A percentile compares a stretch with the other conserved stretches of the same genome.
Evolutionary conservation across 257 asterid species (phyloP).

Genomic region (Euphrasia confusa): DNA sequence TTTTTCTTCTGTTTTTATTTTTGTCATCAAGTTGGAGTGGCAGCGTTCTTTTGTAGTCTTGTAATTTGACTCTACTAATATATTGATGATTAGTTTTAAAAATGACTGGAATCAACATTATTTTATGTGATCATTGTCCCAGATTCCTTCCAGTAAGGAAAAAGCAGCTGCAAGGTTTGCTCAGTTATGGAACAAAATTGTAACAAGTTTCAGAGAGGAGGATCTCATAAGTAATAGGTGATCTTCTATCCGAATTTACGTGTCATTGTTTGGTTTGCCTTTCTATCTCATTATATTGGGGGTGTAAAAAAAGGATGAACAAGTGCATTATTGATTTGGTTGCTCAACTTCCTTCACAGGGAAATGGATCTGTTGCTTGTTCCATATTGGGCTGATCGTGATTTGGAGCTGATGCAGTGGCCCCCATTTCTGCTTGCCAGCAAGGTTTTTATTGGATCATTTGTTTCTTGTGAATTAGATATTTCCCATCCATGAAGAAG

Average conservation of each 20-base stretch:
- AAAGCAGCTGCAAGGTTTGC: constrained; percentile 97
- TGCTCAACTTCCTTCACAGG: constrained; percentile 43
- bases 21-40: constrained; percentile 38
- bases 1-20: not conserved
- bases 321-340: constrained; percentile 19
- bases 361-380: constrained; percentile 98
- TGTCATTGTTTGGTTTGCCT: constrained; percentile 12
- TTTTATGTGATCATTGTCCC: constrained; percentile 24
- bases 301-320: constrained; percentile 14
- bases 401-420: constrained; percentile 89
- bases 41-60: constrained; percentile 22
- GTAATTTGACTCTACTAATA: constrained; percentile 18
- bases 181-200: constrained; percentile 96
- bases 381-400: constrained; percentile 99
- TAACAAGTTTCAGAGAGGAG: constrained; percentile 97
- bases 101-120: constrained; percentile 13
- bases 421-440: constrained; percentile 99
- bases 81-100: constrained; percentile 5
- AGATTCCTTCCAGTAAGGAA: constrained; percentile 84
- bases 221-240: constrained; percentile 93
- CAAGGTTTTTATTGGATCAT: constrained; percentile 55
- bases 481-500: constrained; percentile 10
- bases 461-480: constrained; percentile 5
- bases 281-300: constrained; percentile 18
- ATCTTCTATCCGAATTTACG: constrained; percentile 20